These are phyloP conservation scores for Trichoderma asperellum DNA, from an alignment of 2,329 filamentous ascomycete genomes.

Conservation along the genomic window DNA sequence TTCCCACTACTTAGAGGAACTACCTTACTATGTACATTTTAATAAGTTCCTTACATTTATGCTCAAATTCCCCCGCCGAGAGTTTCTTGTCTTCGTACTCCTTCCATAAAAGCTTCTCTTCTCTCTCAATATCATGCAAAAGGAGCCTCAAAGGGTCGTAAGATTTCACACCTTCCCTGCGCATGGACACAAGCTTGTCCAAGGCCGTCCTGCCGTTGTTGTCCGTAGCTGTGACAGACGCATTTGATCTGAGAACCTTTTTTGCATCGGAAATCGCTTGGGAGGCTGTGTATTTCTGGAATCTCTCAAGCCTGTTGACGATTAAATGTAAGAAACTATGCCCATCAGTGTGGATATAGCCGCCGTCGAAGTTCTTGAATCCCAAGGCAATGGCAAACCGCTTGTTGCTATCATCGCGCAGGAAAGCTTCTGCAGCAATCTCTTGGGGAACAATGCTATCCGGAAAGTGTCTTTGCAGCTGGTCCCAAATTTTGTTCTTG, in stretches of 20 bases:
- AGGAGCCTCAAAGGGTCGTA: neutral
- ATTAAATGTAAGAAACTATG: conserved; percentile 26
- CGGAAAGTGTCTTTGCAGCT: neutral
- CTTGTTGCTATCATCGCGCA: neutral
- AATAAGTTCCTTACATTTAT: neutral
- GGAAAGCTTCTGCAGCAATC: neutral
- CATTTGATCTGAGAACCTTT: neutral
- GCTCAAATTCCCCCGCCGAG: neutral
- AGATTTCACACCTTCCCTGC: neutral
- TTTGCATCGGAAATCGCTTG: neutral
- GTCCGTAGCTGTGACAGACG: neutral
- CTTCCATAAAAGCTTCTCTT: neutral
- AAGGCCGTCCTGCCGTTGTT: neutral
- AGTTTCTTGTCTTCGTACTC: neutral
- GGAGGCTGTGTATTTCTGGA: neutral
- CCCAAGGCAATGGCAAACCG: neutral
- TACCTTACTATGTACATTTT: neutral
- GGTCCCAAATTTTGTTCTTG: neutral
- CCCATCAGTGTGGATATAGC: conserved; percentile 5
- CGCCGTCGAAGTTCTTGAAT: conserved; percentile 10
- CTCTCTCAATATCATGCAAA: neutral
- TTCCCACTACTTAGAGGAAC: neutral
- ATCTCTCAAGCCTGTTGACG: conserved; percentile 3
- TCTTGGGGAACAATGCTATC: neutral
- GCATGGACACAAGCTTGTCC: neutral